Conservation (phyloP, 192 early-diverging fungal species). For the Gaertneriomyces sp. region DNA sequence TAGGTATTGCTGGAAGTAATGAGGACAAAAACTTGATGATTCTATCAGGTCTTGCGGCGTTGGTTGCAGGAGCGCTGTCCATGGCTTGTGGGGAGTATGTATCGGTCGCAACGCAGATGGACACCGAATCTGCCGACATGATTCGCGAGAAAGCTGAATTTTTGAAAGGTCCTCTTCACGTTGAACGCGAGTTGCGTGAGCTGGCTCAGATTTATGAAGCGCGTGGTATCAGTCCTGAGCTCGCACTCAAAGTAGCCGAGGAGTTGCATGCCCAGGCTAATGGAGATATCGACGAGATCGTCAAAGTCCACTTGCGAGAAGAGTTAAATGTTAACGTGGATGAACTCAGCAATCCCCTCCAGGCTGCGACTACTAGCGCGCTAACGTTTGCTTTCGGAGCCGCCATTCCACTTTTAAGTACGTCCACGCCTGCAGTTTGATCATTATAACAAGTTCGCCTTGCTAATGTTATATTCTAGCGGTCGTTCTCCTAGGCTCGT, state of each 20-base stretch:
- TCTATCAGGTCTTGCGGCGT: constrained; percentile 36
- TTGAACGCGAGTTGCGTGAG: constrained; percentile 37
- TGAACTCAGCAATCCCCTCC: constrained; percentile 39
- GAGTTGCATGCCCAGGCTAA: constrained; percentile 29
- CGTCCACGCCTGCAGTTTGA: neutral
- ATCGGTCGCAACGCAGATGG: constrained; percentile 46
- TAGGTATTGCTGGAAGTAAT: constrained; percentile 32
- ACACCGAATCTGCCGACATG: constrained; percentile 43
- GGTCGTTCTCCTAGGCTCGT: constrained; percentile 18
- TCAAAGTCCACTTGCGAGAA: constrained; percentile 42
- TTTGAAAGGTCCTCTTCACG: constrained; percentile 38
- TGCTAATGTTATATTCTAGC: neutral
- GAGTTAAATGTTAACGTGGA: constrained; percentile 48
- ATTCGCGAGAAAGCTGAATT: constrained; percentile 38
- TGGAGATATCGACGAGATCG: constrained; percentile 40
- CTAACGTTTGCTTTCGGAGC: constrained; percentile 37
- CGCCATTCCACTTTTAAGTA: constrained; percentile 30
- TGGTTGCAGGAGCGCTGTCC: constrained; percentile 43
- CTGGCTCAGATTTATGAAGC: constrained; percentile 41
- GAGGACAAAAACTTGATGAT: constrained; percentile 24
- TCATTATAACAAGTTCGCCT: too few species aligned
- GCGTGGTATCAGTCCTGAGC: constrained; percentile 34
- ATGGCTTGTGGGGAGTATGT: constrained; percentile 52
- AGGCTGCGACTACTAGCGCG: constrained; percentile 37
- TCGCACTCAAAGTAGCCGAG: constrained; percentile 36